phyloP scores from a whole-genome alignment of 805 yeast species.

The Hanseniaspora jakobsenii region DNA sequence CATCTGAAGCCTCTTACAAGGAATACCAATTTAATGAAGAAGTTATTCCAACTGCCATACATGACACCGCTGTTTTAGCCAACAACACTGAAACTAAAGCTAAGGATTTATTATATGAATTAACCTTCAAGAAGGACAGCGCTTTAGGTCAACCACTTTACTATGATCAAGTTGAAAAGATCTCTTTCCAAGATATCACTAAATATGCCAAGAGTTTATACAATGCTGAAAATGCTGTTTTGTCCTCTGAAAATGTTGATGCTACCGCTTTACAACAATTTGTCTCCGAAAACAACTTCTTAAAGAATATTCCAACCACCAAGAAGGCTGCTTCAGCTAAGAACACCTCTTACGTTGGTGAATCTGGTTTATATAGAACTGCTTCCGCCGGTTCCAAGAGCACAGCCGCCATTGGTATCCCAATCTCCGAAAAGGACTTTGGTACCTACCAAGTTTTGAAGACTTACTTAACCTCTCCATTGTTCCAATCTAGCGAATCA shows the following conservation, averaged over 20 bases:
- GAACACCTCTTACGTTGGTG: constrained; percentile 47
- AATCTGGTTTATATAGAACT: constrained; percentile 49
- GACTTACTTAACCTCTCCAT: constrained; percentile 49
- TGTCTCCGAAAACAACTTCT: constrained; percentile 35
- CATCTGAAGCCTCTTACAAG: constrained; percentile 60
- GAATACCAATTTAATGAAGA: constrained; percentile 74
- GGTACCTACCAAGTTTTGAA: constrained; percentile 61
- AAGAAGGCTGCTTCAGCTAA: constrained; percentile 44
- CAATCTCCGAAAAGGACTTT: constrained; percentile 52
- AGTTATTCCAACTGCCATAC: constrained; percentile 64
- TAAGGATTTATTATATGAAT: constrained; percentile 63
- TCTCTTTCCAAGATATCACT: constrained; percentile 53
- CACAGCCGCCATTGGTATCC: constrained; percentile 70
- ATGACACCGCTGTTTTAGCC: constrained; percentile 43
- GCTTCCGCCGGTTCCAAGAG: constrained; percentile 40
- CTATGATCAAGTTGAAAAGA: constrained; percentile 52
- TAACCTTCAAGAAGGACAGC: constrained; percentile 77
- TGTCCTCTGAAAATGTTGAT: constrained; percentile 63
- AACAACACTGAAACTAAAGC: constrained; percentile 48
- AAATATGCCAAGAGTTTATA: constrained; percentile 55
- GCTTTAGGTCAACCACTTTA: constrained; percentile 65
- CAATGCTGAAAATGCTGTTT: constrained; percentile 56
- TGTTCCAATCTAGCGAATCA: constrained; percentile 43
- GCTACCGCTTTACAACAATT: constrained; percentile 58
- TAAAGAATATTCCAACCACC: constrained; percentile 42